phyloP scores from a whole-genome alignment of 345 rosid species.

The Gossypium ekmanianum region DNA sequence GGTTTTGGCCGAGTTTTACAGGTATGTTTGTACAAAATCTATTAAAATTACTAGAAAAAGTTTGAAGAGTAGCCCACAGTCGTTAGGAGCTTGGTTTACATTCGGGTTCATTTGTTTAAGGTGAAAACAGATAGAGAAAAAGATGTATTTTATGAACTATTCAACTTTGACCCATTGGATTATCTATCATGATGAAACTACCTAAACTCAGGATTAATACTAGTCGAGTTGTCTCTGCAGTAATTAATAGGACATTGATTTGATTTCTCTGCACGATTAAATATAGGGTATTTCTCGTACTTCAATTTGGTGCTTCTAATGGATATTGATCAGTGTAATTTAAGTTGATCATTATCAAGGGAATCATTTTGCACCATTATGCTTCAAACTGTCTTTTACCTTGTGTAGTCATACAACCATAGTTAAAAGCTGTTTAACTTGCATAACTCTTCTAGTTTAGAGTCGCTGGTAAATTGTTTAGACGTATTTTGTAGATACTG shows the following conservation, averaged over 20 bases:
- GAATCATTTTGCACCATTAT: neutral
- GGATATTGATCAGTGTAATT: too few species aligned
- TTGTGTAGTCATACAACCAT: neutral
- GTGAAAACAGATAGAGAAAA: too few species aligned
- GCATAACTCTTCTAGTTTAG: neutral
- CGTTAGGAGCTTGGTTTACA: too few species aligned
- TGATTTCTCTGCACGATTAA: neutral
- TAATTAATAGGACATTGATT: neutral
- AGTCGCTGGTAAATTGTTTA: neutral
- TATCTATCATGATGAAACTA: neutral
- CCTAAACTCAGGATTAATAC: neutral
- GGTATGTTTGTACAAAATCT: slow-evolving; percentile 30
- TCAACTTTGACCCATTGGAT: too few species aligned
- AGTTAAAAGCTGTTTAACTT: neutral
- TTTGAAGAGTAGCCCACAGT: neutral
- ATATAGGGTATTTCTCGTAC: neutral
- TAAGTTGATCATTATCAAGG: neutral
- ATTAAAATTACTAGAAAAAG: neutral
- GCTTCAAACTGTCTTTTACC: neutral
- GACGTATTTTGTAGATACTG: slow-evolving; percentile 43
- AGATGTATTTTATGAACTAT: too few species aligned
- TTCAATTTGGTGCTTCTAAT: neutral
- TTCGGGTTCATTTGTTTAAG: too few species aligned
- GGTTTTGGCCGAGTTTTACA: slow-evolving; percentile 49
- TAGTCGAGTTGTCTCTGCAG: neutral